phyloP scores from a whole-genome alignment of 208 protist species.

The Lotmaria passim region DNA sequence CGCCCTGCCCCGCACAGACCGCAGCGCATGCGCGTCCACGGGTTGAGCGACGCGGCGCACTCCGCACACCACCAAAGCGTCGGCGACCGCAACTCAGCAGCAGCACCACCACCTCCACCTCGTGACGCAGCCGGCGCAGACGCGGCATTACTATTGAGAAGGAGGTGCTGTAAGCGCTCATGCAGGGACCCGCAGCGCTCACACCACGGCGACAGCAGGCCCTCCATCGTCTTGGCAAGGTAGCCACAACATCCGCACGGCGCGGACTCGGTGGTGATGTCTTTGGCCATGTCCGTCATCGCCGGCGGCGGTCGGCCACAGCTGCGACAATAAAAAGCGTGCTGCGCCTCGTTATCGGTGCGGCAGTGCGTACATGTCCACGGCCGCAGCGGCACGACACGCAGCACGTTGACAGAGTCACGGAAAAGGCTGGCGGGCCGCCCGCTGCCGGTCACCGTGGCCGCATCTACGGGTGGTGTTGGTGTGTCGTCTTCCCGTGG shows the following conservation, averaged over 20 bases:
- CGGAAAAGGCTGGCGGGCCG: conserved; percentile 19
- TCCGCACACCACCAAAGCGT: conserved; percentile 35
- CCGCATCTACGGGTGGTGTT: not conserved
- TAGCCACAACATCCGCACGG: conserved; percentile 22
- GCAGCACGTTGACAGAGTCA: conserved; percentile 12
- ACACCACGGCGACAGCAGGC: conserved; percentile 48
- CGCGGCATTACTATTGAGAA: not conserved
- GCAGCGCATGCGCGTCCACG: conserved; percentile 38
- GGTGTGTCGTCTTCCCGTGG: too few relatives aligned
- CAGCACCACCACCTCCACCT: not conserved
- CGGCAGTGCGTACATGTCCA: conserved; percentile 75
- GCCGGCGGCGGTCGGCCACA: conserved; percentile 23
- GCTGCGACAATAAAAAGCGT: conserved; percentile 64
- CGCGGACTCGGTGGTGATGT: not conserved
- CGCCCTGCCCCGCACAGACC: conserved; percentile 28
- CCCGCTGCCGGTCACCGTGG: conserved; percentile 26
- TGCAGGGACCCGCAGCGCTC: conserved; percentile 30
- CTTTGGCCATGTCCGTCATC: conserved; percentile 3
- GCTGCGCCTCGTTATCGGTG: conserved; percentile 53
- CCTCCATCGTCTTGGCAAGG: conserved; percentile 21
- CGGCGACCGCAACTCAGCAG: conserved; percentile 1
- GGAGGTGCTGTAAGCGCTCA: conserved; percentile 13
- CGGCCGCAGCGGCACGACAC: conserved; percentile 51
- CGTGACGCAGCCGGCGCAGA: not conserved
- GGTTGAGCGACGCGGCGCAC: conserved; percentile 30